Base-by-base conservation (phyloP, 352 stramenopile species). In the Globisporangium spinosum region DNA sequence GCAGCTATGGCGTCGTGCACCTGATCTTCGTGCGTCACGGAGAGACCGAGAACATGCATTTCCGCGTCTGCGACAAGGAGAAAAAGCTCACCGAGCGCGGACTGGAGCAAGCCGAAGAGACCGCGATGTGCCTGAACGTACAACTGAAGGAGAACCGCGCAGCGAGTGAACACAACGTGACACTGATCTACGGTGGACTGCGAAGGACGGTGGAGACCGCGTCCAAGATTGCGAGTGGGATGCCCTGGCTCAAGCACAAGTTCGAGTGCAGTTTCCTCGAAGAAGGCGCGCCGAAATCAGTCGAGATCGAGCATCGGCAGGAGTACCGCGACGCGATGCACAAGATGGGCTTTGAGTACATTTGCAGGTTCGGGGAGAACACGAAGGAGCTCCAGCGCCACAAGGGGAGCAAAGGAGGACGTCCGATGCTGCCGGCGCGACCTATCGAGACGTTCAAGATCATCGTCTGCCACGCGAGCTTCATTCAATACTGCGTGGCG, bases 1-100 rank as follows among this genome's bases (percentile, higher is more conserved):
- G 65, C 23, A 70, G 58, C 66, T 64, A 53, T 8, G 76, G 80
- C 17, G 73, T 91, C 17, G 85, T 80, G 10, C 85, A 89, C 53
- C 34, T 93, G 25, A 75, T 93, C 34, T 82, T 95, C 32, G 73
- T 95, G 56, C 85, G 87, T 10, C 87, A 95, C 35, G 87, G 76
- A 34, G 87, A 95, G 68, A 80, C 83, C 0, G 79, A 93, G 62
- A 95, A 95, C 68, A 92, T 93, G n/a, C 85, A 93, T 57, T 95
- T 95, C 53, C 73, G 82, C 23, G 83, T 92, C 1, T 75, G 73
- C 17, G 87, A 95, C 63, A 76, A 76, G 25, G 85, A 95, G 55
- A 95, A 95, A 65, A 77, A 72, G 51, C 71, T 95, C 25, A 93
- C 87, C 3, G 69, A 75, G 23, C 75, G 79, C 7, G 85, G 87